These are phyloP conservation scores for Skeletonema marinoi DNA, from an alignment of 108 stramenopile species.

Conservation along the genomic window DNA sequence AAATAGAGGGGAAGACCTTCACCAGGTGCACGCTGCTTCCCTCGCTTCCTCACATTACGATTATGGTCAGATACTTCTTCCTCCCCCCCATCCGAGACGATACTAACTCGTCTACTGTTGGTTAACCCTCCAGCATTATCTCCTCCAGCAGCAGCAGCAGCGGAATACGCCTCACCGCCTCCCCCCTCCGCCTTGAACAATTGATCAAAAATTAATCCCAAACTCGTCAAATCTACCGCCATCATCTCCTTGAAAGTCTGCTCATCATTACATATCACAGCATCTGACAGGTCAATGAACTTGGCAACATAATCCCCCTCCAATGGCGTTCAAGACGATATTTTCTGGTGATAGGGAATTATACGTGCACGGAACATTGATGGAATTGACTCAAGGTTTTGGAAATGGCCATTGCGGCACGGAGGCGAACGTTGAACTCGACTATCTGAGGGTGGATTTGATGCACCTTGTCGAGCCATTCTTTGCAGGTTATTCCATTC, in stretches of 20 bases:
- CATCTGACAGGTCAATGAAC: slow-evolving; percentile 23
- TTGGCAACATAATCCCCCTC: slow-evolving; percentile 36
- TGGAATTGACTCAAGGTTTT: slow-evolving; percentile 10
- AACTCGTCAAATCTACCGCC: slow-evolving; percentile 10
- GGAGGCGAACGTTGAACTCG: neutral
- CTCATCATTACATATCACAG: slow-evolving; percentile 14
- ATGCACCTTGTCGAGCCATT: slow-evolving; percentile 14
- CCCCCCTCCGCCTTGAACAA: slow-evolving; percentile 9
- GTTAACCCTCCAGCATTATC: neutral
- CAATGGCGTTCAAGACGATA: neutral
- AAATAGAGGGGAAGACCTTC: slow-evolving; percentile 33
- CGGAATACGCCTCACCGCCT: neutral
- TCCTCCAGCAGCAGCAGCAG: neutral
- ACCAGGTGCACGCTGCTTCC: slow-evolving; percentile 7
- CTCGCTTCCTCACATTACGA: slow-evolving; percentile 14
- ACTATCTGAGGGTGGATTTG: neutral
- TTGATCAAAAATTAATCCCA: slow-evolving; percentile 19
- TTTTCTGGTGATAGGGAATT: slow-evolving; percentile 2
- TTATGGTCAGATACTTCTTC: neutral
- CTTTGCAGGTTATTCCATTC: slow-evolving; percentile 20
- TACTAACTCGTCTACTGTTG: neutral
- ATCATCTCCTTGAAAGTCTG: slow-evolving; percentile 11
- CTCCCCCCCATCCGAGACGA: neutral
- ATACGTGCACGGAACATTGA: neutral
- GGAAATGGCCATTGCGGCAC: slow-evolving; percentile 10